phyloP scores from a whole-genome alignment of 192 early-diverging fungal species.

The Podila minutissima region DNA sequence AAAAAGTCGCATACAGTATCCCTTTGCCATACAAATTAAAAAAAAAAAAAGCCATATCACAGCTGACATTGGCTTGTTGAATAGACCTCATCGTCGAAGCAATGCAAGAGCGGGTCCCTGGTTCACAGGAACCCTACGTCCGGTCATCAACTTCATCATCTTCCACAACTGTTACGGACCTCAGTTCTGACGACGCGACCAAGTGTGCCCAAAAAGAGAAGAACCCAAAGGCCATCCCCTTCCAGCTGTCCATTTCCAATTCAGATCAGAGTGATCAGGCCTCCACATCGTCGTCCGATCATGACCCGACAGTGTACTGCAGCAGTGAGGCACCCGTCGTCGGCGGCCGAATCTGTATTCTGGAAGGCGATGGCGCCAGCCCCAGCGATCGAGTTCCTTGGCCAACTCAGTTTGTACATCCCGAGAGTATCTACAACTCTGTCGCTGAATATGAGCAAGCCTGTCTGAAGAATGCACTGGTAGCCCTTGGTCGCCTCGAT shows the following conservation, averaged over 20 bases:
- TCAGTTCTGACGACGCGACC: too few relatives aligned
- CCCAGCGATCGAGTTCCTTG: constrained; percentile 1
- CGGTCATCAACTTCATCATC: too few relatives aligned
- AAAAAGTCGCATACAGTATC: too few relatives aligned
- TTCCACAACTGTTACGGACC: too few relatives aligned
- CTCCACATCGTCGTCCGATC: constrained; percentile 7
- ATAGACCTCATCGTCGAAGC: not conserved
- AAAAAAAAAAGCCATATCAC: not conserved
- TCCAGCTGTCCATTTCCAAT: not conserved
- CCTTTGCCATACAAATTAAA: not conserved
- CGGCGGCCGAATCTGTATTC: not conserved
- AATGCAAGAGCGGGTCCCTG: not conserved
- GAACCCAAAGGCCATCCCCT: not conserved
- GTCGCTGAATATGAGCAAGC: constrained; percentile 15
- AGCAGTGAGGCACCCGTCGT: not conserved
- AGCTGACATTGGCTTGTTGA: not conserved
- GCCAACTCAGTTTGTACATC: constrained; percentile 19
- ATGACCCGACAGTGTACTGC: constrained; percentile 17
- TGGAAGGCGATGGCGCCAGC: not conserved
- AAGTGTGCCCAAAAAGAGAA: not conserved
- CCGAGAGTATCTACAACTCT: not conserved
- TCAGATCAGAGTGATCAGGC: not conserved
- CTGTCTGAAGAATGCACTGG: constrained; percentile 19
- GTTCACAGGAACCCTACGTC: too few relatives aligned
- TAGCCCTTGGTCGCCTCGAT: constrained; percentile 20